Conservation (phyloP, 441 rosid species). For the Eutrema salsugineum region DNA sequence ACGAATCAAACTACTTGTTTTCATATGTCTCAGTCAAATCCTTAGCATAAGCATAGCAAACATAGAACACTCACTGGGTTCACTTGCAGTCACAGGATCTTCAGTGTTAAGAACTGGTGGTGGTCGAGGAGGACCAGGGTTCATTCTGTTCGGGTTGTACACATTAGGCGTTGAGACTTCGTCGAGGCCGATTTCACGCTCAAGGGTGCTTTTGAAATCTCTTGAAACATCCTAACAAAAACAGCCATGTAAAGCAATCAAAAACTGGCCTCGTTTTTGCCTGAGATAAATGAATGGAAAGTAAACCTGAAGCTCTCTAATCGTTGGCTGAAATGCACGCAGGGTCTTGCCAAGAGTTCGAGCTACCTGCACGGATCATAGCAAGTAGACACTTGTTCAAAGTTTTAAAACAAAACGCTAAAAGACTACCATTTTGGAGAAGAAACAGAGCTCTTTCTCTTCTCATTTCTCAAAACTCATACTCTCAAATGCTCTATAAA, state of each 20-base stretch:
- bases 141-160: constrained; percentile 39
- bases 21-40: background rate
- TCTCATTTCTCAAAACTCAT: background rate
- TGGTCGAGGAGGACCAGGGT: constrained; percentile 39
- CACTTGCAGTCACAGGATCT: constrained; percentile 38
- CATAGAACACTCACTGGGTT: constrained; percentile 52
- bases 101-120: constrained; percentile 34
- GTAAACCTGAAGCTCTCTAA: constrained; percentile 84
- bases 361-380: constrained; percentile 64
- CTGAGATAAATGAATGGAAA: background rate
- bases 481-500: background rate
- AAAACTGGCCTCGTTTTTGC: background rate
- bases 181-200: constrained; percentile 88
- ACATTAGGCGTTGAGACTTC: constrained; percentile 48
- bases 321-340: constrained; percentile 90
- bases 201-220: constrained; percentile 94
- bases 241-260: constrained; percentile 1
- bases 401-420: background rate
- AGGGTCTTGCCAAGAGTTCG: constrained; percentile 87
- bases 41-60: background rate
- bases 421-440: background rate
- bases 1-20: background rate
- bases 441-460: background rate
- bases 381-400: background rate
- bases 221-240: constrained; percentile 79